Evolutionary conservation across 2,329 filamentous ascomycete species (phyloP), one percentile per base, ranked within the genome.

Genomic region (Verruconis gallopava): DNA sequence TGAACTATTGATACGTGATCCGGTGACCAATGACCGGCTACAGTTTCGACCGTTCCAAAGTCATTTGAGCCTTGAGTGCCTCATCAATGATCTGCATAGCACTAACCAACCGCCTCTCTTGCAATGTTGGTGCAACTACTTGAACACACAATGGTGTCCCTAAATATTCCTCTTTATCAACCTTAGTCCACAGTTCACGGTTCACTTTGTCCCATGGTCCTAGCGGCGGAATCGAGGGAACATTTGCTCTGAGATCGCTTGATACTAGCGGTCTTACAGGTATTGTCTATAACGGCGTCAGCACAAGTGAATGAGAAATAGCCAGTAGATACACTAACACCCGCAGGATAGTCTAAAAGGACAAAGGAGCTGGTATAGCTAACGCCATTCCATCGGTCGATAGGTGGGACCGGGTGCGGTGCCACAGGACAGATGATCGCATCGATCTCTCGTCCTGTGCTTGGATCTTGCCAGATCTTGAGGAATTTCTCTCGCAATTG

Each of bases 351-450:
- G 52, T 81, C 77, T 17, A 81, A 55, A 42, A 80, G 50, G 5
- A 79, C 75, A 50, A 76, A 79, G 1, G 64, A 67, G 17, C 65
- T 71, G 1, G 75, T 79, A 51, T 80, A 81, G 44, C 74, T 71
- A 0, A 74, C 69, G 0, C 69, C 70, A 53, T 78, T 77, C 58
- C 74, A 81, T 2, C 67, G 61, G 57, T 81, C 77, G 42, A 77
- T 69, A 6, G 68, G 65, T 1, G 76, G 73, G 0, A 77, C 68
- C 0, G 77, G 73, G 54, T 81, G 77, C 2, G 76, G 75, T 12
- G 76, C 76, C 0, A 79, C 63, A 0, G 77, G 77, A 47, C 69
- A 75, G 43, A 81, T 68, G 40, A 81, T 68, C 0, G 74, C 73
- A 59, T 81, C 77, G 5, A 81, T 59, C 3, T 53, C 55, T 36